These are phyloP conservation scores for Cetradonia linearis DNA, from an alignment of 495 filamentous ascomycete genomes.

Conservation along the genomic window DNA sequence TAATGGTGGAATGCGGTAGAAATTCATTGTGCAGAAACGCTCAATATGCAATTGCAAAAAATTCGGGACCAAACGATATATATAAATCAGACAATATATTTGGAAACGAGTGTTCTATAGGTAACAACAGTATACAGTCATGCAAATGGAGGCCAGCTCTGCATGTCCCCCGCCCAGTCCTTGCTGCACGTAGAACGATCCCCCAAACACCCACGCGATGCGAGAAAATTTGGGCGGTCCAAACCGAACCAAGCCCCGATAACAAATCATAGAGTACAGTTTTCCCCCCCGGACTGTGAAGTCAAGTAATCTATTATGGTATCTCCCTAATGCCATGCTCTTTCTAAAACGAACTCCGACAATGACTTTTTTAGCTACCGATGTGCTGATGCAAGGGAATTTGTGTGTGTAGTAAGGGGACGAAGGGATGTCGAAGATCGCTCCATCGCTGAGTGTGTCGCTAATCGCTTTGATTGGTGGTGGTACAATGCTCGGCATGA, in stretches of 20 bases:
- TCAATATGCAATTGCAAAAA: not conserved
- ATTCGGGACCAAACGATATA: not conserved
- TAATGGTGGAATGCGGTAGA: not conserved
- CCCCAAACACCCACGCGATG: conserved; percentile 12
- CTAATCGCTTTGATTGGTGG: conserved; percentile 18
- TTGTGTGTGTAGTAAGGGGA: conserved; percentile 17
- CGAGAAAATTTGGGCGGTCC: not conserved
- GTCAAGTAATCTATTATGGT: conserved; percentile 27
- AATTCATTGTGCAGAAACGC: not conserved
- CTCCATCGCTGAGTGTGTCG: conserved; percentile 17
- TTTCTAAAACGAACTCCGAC: conserved; percentile 19
- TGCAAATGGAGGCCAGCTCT: not conserved
- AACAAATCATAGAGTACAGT: conserved; percentile 14
- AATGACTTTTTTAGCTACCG: conserved; percentile 15
- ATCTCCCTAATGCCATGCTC: conserved; percentile 22
- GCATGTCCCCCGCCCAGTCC: not conserved
- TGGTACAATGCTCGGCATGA: conserved; percentile 21
- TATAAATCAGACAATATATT: not conserved
- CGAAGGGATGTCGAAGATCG: conserved; percentile 11
- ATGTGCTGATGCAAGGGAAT: conserved; percentile 21
- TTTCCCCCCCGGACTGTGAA: conserved; percentile 21
- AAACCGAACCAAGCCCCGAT: conserved; percentile 2
- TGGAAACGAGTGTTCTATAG: conserved; percentile 5
- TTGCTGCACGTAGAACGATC: not conserved
- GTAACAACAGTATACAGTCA: conserved; percentile 8